Percentiles rank a stretch among this genome's conserved stretches.
Evolutionary conservation across 177 flowering plant genomes (phyloP).

Genomic region (Telopea speciosissima): DNA sequence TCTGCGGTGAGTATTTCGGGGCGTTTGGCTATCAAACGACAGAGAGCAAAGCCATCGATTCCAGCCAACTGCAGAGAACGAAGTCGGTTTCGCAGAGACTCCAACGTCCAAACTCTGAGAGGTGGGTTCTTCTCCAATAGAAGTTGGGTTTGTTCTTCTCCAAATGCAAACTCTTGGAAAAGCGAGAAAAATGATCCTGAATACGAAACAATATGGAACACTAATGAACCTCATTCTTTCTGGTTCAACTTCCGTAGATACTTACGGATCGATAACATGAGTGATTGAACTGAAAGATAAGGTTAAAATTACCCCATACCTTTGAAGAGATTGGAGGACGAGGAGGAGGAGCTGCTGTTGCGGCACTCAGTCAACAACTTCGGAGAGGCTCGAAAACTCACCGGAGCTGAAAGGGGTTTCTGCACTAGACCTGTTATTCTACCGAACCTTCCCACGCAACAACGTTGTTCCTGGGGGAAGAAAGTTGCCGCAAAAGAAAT

Average conservation of each 20-base stretch:
- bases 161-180: slow-evolving; percentile 48
- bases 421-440: background rate
- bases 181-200: slow-evolving; percentile 22
- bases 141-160: slow-evolving; percentile 28
- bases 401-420: background rate
- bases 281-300: background rate
- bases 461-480: background rate
- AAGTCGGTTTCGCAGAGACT: slow-evolving; percentile 31
- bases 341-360: background rate
- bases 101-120: slow-evolving; percentile 23
- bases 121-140: slow-evolving; percentile 35
- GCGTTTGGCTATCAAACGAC: slow-evolving; percentile 34
- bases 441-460: background rate
- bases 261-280: background rate
- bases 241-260: slow-evolving; percentile 32
- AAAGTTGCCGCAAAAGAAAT: too few relatives aligned
- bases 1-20: slow-evolving; percentile 46
- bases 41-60: slow-evolving; percentile 31
- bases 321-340: background rate
- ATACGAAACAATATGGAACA: background rate
- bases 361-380: background rate
- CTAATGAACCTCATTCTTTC: too few relatives aligned
- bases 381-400: background rate
- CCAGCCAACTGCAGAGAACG: slow-evolving; percentile 42
- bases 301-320: background rate